Evolutionary conservation across 1,139 yeast species (phyloP).

Genomic region (Geotrichum bryndzae): DNA sequence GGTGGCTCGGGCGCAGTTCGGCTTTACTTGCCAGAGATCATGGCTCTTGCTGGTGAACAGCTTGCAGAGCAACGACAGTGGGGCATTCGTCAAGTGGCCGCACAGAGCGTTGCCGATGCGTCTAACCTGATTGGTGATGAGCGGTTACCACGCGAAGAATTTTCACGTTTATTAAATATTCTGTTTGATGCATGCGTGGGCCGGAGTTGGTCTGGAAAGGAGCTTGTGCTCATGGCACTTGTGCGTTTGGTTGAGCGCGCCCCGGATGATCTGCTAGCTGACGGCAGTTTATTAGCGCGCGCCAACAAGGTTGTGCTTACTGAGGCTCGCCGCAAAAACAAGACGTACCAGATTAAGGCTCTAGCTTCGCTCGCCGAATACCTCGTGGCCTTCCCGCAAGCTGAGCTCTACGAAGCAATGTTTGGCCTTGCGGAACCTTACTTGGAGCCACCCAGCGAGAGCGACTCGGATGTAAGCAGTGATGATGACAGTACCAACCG

Average conservation of each 20-base stretch:
- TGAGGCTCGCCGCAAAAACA: slow-evolving; percentile 67
- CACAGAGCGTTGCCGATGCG: slow-evolving; percentile 60
- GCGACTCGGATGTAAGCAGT: slow-evolving; percentile 11
- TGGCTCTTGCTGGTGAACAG: slow-evolving; percentile 41
- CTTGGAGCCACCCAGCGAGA: slow-evolving; percentile 11
- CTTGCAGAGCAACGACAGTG: slow-evolving; percentile 51
- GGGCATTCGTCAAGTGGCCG: slow-evolving; percentile 63
- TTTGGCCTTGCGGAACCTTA: slow-evolving; percentile 33
- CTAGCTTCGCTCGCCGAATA: slow-evolving; percentile 28
- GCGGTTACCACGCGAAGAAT: slow-evolving; percentile 12
- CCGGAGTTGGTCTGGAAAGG: slow-evolving; percentile 87
- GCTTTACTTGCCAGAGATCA: slow-evolving; percentile 68
- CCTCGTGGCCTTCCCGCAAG: slow-evolving; percentile 28
- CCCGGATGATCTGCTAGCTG: slow-evolving; percentile 25
- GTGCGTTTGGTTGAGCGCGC: slow-evolving; percentile 52
- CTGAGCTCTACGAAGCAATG: slow-evolving; percentile 33
- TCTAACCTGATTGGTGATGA: slow-evolving; percentile 37
- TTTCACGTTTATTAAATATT: slow-evolving; percentile 44
- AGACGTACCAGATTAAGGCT: slow-evolving; percentile 48
- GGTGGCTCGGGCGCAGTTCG: slow-evolving; percentile 67
- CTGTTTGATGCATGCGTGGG: slow-evolving; percentile 65
- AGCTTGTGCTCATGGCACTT: slow-evolving; percentile 62
- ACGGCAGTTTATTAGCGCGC: slow-evolving; percentile 33
- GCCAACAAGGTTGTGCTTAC: slow-evolving; percentile 44
- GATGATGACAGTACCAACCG: slow-evolving; percentile 23